Evolutionary conservation across 768 basidiomycete genomes (phyloP).

Genomic region (Naganishia randhawae): DNA sequence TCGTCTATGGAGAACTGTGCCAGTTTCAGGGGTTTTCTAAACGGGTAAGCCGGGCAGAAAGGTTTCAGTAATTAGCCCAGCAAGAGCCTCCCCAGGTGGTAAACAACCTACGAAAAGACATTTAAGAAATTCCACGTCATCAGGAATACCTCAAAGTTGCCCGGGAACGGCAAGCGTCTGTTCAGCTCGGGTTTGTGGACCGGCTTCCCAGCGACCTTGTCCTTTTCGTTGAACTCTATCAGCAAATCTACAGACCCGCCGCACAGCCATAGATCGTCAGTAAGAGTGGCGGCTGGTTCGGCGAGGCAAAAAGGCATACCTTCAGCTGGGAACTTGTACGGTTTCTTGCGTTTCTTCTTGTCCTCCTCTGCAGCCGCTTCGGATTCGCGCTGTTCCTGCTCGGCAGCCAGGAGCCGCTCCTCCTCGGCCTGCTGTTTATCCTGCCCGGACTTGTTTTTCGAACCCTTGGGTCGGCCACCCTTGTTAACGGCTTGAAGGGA

Average conservation of each 20-base stretch:
- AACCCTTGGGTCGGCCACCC: constrained; percentile 13
- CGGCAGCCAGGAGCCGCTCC: constrained; percentile 23
- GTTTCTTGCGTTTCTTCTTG: constrained; percentile 39
- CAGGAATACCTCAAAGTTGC: constrained; percentile 72
- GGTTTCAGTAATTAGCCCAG: constrained; percentile 5
- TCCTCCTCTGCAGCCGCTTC: constrained; percentile 33
- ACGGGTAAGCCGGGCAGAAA: not conserved
- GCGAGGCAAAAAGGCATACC: constrained; percentile 34
- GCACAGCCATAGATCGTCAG: not conserved
- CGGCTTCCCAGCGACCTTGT: constrained; percentile 37
- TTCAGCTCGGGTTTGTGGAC: constrained; percentile 35
- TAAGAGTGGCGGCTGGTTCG: not conserved
- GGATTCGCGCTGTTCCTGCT: constrained; percentile 30
- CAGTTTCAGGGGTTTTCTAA: constrained; percentile 80
- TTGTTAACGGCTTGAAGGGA: constrained; percentile 5
- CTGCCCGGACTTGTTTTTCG: constrained; percentile 14
- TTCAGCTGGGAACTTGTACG: constrained; percentile 47
- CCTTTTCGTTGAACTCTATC: constrained; percentile 37
- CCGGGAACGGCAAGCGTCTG: constrained; percentile 43
- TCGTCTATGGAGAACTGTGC: constrained; percentile 90
- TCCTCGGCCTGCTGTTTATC: constrained; percentile 32
- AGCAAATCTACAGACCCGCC: constrained; percentile 36
- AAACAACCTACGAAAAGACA: constrained; percentile 70
- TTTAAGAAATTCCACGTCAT: constrained; percentile 93
- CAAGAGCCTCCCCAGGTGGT: constrained; percentile 39